A percentile compares a stretch with the other conserved stretches of the same genome.
Conservation (phyloP, 106 monocot genomes). For the Dendrobium catenatum region DNA sequence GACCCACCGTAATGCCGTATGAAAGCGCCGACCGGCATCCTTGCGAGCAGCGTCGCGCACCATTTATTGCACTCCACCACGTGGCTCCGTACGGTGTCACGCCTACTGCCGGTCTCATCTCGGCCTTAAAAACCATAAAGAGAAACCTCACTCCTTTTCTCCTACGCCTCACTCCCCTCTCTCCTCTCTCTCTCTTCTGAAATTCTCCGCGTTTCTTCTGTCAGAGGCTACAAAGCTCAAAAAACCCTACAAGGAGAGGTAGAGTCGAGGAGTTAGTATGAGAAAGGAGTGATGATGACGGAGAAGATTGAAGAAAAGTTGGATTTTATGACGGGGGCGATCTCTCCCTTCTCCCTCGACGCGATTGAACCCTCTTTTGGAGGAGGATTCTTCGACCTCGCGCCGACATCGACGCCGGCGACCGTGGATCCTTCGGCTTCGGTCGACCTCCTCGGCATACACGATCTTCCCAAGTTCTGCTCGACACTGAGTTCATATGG, state of each 20-base stretch:
- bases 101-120: conserved; percentile 19
- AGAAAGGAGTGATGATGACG: conserved; percentile 14
- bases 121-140: not conserved
- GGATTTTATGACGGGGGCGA: conserved; percentile 18
- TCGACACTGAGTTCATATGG: conserved; percentile 3
- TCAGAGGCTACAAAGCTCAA: not conserved
- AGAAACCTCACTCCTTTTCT: too few species aligned
- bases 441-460: conserved; percentile 39
- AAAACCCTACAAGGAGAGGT: not conserved
- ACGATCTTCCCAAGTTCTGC: conserved; percentile 14
- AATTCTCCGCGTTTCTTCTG: not conserved
- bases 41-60: not conserved
- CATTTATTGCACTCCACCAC: not conserved
- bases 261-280: not conserved
- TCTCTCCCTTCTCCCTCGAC: not conserved
- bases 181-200: not conserved
- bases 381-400: conserved; percentile 8
- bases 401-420: not conserved
- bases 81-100: conserved; percentile 18
- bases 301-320: conserved; percentile 26
- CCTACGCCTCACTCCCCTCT: not conserved
- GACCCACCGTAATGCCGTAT: not conserved
- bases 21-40: not conserved
- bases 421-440: conserved; percentile 25
- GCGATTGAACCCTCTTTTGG: not conserved